These are phyloP conservation scores for Dictyostelium brefeldianum DNA, from an alignment of 78 protist species.

Conservation along the genomic window DNA sequence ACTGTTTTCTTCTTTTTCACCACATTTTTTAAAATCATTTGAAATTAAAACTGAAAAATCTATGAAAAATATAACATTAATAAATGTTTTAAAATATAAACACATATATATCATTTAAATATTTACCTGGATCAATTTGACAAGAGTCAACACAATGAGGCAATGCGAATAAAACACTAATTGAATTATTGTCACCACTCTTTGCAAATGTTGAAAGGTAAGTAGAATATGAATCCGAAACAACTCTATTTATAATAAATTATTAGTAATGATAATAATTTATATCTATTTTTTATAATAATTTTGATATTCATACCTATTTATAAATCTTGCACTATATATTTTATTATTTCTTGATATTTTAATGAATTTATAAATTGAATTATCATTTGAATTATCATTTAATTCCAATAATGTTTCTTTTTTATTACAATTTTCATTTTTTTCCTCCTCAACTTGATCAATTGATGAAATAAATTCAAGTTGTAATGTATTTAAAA, in stretches of 20 bases:
- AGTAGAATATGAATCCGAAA: background rate
- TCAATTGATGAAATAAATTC: background rate
- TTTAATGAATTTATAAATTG: background rate
- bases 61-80: no score
- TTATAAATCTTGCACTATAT: background rate
- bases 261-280: no score
- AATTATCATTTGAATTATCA: background rate
- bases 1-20: no score
- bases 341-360: background rate
- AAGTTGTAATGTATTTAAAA: background rate
- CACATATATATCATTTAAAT: no score
- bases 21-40: no score
- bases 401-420: background rate
- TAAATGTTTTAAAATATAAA: no score
- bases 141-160: background rate
- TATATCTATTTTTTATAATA: no score
- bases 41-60: no score
- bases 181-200: constrained; percentile 3
- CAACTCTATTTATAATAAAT: background rate
- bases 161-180: background rate
- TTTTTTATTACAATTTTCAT: background rate
- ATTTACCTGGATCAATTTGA: background rate
- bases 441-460: background rate
- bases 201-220: no score
- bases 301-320: no score